phyloP scores from a whole-genome alignment of 2,329 filamentous ascomycete genomes.

The Elsinoe arachidis region DNA sequence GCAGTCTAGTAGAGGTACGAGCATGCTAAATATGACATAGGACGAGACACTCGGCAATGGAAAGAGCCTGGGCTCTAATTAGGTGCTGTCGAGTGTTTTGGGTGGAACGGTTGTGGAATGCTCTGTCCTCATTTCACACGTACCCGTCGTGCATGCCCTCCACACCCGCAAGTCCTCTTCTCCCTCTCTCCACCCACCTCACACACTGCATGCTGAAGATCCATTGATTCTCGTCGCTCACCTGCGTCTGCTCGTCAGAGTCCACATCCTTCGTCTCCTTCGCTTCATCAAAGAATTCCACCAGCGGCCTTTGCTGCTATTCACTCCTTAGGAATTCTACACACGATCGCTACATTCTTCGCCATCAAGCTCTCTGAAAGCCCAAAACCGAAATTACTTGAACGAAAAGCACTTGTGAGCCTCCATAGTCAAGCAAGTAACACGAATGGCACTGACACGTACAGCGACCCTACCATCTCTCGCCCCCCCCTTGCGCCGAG shows the following conservation, averaged over 20 bases:
- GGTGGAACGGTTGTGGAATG: conserved; percentile 10
- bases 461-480: neutral
- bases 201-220: neutral
- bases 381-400: neutral
- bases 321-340: conserved; percentile 13
- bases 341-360: conserved; percentile 7
- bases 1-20: neutral
- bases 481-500: neutral
- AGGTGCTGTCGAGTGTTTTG: conserved; percentile 6
- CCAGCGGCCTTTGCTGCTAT: conserved; percentile 13
- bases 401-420: neutral
- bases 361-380: neutral
- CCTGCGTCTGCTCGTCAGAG: conserved; percentile 10
- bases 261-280: neutral
- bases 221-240: conserved; percentile 11
- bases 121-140: conserved; percentile 5
- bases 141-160: conserved; percentile 10
- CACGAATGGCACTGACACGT: neutral
- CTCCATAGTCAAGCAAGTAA: neutral
- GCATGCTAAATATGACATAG: conserved; percentile 1
- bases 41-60: neutral
- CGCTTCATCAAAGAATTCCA: conserved; percentile 9
- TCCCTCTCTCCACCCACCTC: conserved; percentile 4
- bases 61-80: neutral
- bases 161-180: conserved; percentile 7